Conservation (phyloP, 139 green algal species). For the Penium margaritaceum region DNA sequence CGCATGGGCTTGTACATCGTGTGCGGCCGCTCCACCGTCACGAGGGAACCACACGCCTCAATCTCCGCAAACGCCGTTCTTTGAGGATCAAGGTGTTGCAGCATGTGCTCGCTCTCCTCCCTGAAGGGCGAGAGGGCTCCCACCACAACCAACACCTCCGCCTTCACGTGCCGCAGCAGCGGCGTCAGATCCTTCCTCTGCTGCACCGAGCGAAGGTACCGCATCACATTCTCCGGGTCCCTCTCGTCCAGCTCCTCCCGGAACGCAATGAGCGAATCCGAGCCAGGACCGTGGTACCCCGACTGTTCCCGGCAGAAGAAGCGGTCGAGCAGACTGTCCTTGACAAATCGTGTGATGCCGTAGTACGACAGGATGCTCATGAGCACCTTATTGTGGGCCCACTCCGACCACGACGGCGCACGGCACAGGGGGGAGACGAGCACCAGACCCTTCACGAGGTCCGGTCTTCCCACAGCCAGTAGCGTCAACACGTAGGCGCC, state of each 20-base stretch:
- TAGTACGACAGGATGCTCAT: constrained; percentile 20
- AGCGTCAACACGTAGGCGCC: constrained; percentile 31
- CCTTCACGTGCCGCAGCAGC: background rate
- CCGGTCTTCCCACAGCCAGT: constrained; percentile 5
- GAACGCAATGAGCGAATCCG: constrained; percentile 20
- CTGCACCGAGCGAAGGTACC: background rate
- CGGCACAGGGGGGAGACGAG: constrained; percentile 8
- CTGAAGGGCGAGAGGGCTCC: background rate
- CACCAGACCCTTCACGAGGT: constrained; percentile 9
- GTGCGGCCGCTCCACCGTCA: constrained; percentile 26
- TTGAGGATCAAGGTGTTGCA: background rate
- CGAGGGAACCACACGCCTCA: constrained; percentile 5
- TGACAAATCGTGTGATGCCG: constrained; percentile 15
- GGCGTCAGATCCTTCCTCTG: background rate
- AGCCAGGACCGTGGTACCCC: constrained; percentile 10
- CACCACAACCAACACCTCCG: background rate
- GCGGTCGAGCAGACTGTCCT: constrained; percentile 4
- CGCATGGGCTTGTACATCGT: constrained; percentile 6
- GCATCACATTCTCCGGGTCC: background rate
- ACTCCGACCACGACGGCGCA: constrained; percentile 8
- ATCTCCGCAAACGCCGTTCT: background rate
- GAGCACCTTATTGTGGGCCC: constrained; percentile 14
- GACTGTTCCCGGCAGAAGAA: constrained; percentile 2
- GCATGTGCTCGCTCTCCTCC: background rate
- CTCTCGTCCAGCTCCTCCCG: constrained; percentile 6